These are phyloP conservation scores for Sclerotinia spermophila DNA, from an alignment of 2,329 filamentous ascomycete species.

Conservation along the genomic window DNA sequence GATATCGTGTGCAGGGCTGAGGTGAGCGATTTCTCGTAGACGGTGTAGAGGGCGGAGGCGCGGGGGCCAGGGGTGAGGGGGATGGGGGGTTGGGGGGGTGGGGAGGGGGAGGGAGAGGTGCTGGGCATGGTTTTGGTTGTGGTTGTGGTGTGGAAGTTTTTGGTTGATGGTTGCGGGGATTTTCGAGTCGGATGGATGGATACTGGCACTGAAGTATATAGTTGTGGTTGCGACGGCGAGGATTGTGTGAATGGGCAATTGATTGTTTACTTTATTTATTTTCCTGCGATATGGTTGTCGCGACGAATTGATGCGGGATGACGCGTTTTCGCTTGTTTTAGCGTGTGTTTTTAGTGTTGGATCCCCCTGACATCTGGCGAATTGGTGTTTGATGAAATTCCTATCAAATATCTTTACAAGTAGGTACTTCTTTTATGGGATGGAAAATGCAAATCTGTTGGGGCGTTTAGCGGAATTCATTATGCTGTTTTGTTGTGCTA, in stretches of 20 bases:
- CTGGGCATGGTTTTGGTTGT: not conserved
- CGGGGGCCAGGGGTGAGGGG: slow-evolving; percentile 51
- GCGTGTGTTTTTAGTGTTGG: not conserved
- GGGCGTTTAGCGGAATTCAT: too few species aligned
- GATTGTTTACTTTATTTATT: slow-evolving; percentile 5
- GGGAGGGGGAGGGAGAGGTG: slow-evolving; percentile 3
- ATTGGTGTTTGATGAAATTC: not conserved
- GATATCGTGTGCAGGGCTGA: slow-evolving; percentile 54
- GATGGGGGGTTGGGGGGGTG: slow-evolving; percentile 27
- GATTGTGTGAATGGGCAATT: not conserved
- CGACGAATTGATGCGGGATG: not conserved
- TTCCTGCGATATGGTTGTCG: slow-evolving; percentile 4
- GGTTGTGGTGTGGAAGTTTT: not conserved
- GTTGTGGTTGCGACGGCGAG: not conserved
- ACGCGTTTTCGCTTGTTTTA: not conserved
- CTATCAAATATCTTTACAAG: rapidly evolving
- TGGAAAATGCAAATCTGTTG: rapidly evolving
- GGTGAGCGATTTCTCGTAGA: slow-evolving; percentile 50
- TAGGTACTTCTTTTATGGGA: not conserved
- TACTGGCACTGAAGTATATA: not conserved
- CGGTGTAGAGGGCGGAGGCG: slow-evolving; percentile 51
- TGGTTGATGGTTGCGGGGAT: not conserved
- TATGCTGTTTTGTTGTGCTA: too few species aligned
- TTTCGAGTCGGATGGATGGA: not conserved
- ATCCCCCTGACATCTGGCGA: not conserved